Percentiles rank a stretch among this genome's conserved stretches.
Conservation (phyloP, 148 eudicot genomes). For the Rhododendron mucronatum region DNA sequence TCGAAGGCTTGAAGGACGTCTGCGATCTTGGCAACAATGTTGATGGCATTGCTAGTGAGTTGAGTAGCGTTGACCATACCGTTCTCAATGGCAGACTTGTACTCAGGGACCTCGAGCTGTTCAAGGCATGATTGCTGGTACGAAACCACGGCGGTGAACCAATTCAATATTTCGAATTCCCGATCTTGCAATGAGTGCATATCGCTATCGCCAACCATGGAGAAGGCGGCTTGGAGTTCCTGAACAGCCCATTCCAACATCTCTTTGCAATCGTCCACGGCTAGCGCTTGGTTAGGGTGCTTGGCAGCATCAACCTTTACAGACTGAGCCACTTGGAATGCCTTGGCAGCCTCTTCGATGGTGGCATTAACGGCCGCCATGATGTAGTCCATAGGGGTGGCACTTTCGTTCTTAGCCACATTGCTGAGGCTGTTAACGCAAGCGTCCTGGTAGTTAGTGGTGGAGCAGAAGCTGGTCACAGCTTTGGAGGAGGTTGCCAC, state of each 20-base stretch:
- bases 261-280: conserved; percentile 37
- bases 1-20: conserved; percentile 24
- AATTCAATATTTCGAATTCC: conserved; percentile 36
- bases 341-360: conserved; percentile 27
- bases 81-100: conserved; percentile 25
- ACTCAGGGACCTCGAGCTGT: conserved; percentile 33
- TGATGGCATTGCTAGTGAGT: conserved; percentile 42
- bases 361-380: conserved; percentile 36
- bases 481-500: conserved; percentile 32
- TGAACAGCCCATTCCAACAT: conserved; percentile 28
- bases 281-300: conserved; percentile 21
- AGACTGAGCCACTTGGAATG: conserved; percentile 22
- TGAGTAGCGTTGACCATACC: conserved; percentile 33
- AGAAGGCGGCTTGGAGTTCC: conserved; percentile 35
- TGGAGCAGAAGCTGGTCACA: conserved; percentile 39
- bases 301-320: conserved; percentile 23
- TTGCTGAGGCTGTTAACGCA: conserved; percentile 32
- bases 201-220: conserved; percentile 22
- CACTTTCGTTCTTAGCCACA: conserved; percentile 44
- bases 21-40: conserved; percentile 29
- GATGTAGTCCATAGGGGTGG: conserved; percentile 44
- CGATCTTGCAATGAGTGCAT: conserved; percentile 21
- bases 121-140: conserved; percentile 46
- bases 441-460: conserved; percentile 34
- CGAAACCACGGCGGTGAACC: conserved; percentile 48